Evolutionary conservation across 768 basidiomycete genomes (phyloP), one percentile per base, ranked within the genome.

Genomic region (Leccinellum albellum): DNA sequence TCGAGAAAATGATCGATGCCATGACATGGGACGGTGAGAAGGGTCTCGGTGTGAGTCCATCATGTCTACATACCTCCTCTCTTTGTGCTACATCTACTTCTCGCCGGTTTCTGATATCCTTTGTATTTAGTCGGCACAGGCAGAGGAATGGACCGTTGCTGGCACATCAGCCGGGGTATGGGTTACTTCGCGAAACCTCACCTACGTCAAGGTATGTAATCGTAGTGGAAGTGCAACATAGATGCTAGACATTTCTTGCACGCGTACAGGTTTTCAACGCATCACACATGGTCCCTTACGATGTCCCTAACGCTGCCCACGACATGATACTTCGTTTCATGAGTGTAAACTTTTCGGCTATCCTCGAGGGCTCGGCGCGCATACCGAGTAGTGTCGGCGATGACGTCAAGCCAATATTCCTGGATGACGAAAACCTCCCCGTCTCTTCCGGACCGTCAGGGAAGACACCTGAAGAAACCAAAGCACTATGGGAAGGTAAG

Each of bases 251-350:
- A 7, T 17, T 14, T 6, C 6, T 37, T 29, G 28, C 23, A 3
- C 45, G 2, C 20, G 12, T 29, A 24, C 56, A 94, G 91, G 82
- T 97, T 24, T 89, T 88, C 72, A 91, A 94, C 57, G 91, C 93
- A 3, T 98, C 95, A 1, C 97, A 98, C 73, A 99, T 98, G 97
- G 96, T 84, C 8, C 87, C 89, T 13, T 89, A 78, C 71, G 96
- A 99, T 71, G 78, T 89, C 13, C 95, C 94, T 0, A 82, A 91
- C 51, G 84, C 88, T 20, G 79, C 95, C 4, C 94, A 98, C 70
- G 97, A 99, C 72, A 98, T 98, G 97, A 96, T 99, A 64, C 83
- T 97, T 40, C 91, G 97, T 14, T 99, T 99, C 77, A 92, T 98
- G 87, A 88, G 85, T 51, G 84, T 94, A 58, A 88, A 98, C 75